These are phyloP conservation scores for Geranium incanum DNA, from an alignment of 441 rosid species.

Conservation along the genomic window DNA sequence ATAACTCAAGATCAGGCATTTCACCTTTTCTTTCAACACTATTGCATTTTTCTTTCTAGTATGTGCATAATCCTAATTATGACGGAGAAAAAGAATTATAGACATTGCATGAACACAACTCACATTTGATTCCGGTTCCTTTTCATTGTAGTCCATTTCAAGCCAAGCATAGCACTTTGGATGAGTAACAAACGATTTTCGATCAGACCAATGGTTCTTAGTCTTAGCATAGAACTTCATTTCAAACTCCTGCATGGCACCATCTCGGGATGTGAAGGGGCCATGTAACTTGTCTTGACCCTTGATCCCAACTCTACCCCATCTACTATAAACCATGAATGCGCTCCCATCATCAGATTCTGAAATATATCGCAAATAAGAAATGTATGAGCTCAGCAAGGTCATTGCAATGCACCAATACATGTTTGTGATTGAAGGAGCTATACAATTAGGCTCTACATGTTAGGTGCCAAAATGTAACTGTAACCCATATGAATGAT, in stretches of 20 bases:
- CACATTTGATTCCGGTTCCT: slow-evolving; percentile 41
- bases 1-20: neutral
- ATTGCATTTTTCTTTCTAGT: neutral
- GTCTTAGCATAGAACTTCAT: slow-evolving; percentile 66
- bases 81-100: neutral
- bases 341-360: slow-evolving; percentile 54
- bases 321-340: slow-evolving; percentile 52
- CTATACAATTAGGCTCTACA: neutral
- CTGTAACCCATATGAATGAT: neutral
- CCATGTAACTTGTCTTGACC: slow-evolving; percentile 78
- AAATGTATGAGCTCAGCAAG: slow-evolving; percentile 9
- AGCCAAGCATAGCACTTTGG: slow-evolving; percentile 64
- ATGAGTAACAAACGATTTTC: slow-evolving; percentile 45
- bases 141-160: slow-evolving; percentile 71
- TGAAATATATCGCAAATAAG: slow-evolving; percentile 26
- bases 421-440: neutral
- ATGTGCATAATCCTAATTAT: neutral
- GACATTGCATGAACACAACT: slow-evolving; percentile 20
- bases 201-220: slow-evolving; percentile 47
- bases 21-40: neutral
- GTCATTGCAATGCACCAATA: neutral
- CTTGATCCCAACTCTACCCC: slow-evolving; percentile 81
- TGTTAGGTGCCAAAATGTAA: slow-evolving; percentile 8
- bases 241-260: slow-evolving; percentile 48
- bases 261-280: slow-evolving; percentile 45